Evolutionary conservation across 139 green algal genomes (phyloP).

Genomic region (Picochlorum sp.): DNA sequence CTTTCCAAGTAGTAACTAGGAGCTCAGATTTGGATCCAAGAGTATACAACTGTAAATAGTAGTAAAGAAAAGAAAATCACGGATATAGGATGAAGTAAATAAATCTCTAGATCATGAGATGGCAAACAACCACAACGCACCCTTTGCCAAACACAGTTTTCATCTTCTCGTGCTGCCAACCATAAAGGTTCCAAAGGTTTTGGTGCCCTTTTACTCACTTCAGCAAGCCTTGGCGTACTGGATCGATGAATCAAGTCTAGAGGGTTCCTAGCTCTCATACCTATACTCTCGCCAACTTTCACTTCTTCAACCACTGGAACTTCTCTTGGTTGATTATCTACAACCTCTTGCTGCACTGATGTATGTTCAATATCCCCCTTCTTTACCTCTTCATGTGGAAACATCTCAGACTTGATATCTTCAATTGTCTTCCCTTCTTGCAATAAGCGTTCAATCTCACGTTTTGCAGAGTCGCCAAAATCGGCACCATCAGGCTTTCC

Average conservation of each 20-base stretch:
- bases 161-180: slow-evolving; percentile 19
- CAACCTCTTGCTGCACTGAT: neutral
- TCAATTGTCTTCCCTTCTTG: slow-evolving; percentile 25
- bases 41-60: too few relatives aligned
- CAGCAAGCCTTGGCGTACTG: neutral
- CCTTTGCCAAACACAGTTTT: slow-evolving; percentile 28
- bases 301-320: neutral
- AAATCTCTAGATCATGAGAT: too few relatives aligned
- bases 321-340: neutral
- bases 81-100: too few relatives aligned
- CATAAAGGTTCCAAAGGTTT: slow-evolving; percentile 28
- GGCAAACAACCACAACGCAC: too few relatives aligned
- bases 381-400: neutral
- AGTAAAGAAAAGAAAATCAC: too few relatives aligned
- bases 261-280: slow-evolving; percentile 36
- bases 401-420: slow-evolving; percentile 14
- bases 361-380: neutral
- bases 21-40: slow-evolving; percentile 60
- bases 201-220: slow-evolving; percentile 19
- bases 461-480: slow-evolving; percentile 34
- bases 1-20: slow-evolving; percentile 57
- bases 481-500: slow-evolving; percentile 72
- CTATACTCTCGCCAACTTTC: slow-evolving; percentile 43
- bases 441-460: slow-evolving; percentile 42
- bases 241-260: slow-evolving; percentile 58